phyloP scores from a whole-genome alignment of 2,329 filamentous ascomycete species.

The Trichoderma gracile region DNA sequence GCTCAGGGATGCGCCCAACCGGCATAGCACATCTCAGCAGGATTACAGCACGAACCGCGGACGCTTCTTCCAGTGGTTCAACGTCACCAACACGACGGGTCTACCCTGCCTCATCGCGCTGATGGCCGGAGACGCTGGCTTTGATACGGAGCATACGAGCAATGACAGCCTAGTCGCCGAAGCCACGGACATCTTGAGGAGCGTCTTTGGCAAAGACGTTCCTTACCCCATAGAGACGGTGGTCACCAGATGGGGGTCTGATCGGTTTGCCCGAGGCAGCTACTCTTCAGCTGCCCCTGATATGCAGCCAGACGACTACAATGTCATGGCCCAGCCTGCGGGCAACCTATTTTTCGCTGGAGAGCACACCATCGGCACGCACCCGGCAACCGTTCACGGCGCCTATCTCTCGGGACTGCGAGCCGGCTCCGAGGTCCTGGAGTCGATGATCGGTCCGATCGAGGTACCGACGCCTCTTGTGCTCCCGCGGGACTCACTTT shows the following conservation, averaged over 20 bases:
- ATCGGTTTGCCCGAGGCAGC: constrained; percentile 87
- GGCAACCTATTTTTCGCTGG: constrained; percentile 94
- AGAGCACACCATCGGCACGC: constrained; percentile 92
- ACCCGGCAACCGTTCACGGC: constrained; percentile 95
- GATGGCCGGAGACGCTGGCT: constrained; percentile 93
- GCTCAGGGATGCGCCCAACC: constrained; percentile 69
- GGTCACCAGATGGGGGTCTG: constrained; percentile 88
- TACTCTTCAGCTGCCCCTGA: constrained; percentile 90
- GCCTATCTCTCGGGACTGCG: constrained; percentile 92
- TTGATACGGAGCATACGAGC: constrained; percentile 76
- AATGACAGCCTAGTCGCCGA: constrained; percentile 78
- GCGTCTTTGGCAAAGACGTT: constrained; percentile 70
- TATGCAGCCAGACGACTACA: constrained; percentile 85
- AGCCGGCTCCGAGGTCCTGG: constrained; percentile 82
- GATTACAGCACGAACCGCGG: constrained; percentile 79
- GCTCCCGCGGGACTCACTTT: constrained; percentile 57
- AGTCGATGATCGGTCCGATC: constrained; percentile 79
- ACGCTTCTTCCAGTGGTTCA: constrained; percentile 98
- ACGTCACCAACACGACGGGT: constrained; percentile 85
- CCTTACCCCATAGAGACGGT: constrained; percentile 82
- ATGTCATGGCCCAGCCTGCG: constrained; percentile 80
- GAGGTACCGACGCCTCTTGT: constrained; percentile 74
- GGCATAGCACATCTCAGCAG: constrained; percentile 71
- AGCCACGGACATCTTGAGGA: constrained; percentile 74
- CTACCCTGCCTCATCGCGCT: constrained; percentile 84